These are phyloP conservation scores for Saccharomyces hybrid DNA, from an alignment of 1,139 yeast species.

Conservation along the genomic window DNA sequence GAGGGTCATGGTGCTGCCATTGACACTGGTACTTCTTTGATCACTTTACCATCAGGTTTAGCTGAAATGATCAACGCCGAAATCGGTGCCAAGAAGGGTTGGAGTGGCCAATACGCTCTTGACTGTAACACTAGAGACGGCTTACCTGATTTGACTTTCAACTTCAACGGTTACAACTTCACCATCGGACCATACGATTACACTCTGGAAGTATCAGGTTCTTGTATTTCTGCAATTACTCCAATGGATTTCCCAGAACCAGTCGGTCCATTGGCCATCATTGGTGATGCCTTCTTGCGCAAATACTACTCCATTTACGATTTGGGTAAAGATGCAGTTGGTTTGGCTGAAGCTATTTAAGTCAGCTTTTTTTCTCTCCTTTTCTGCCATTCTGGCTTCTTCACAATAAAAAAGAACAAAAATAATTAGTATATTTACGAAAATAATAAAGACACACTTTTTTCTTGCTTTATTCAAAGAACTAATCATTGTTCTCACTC, in stretches of 20 bases:
- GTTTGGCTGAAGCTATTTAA: constrained; percentile 68
- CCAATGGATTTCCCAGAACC: constrained; percentile 98
- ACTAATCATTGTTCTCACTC: neutral
- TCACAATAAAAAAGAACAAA: neutral
- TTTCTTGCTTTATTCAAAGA: neutral
- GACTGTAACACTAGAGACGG: constrained; percentile 78
- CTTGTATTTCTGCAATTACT: constrained; percentile 91
- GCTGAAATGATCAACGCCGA: constrained; percentile 92
- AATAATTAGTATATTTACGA: neutral
- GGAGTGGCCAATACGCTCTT: constrained; percentile 93
- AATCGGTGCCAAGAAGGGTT: constrained; percentile 93
- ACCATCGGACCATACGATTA: constrained; percentile 83
- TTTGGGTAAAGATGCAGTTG: constrained; percentile 81
- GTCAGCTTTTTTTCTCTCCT: neutral
- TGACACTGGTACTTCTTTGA: constrained; percentile 95
- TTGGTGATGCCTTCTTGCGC: constrained; percentile 96
- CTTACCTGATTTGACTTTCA: constrained; percentile 87
- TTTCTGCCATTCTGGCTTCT: neutral
- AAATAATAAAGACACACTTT: neutral
- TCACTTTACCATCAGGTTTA: constrained; percentile 86
- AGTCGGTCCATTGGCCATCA: constrained; percentile 88
- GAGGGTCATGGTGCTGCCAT: constrained; percentile 89
- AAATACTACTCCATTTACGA: constrained; percentile 90
- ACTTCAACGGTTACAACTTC: constrained; percentile 82
- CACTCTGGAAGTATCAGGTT: constrained; percentile 85